A percentile compares a stretch with the other conserved stretches of the same genome.
These are phyloP conservation scores for Hansenula anomala DNA, from an alignment of 1,139 yeast genomes.

Conservation along the genomic window DNA sequence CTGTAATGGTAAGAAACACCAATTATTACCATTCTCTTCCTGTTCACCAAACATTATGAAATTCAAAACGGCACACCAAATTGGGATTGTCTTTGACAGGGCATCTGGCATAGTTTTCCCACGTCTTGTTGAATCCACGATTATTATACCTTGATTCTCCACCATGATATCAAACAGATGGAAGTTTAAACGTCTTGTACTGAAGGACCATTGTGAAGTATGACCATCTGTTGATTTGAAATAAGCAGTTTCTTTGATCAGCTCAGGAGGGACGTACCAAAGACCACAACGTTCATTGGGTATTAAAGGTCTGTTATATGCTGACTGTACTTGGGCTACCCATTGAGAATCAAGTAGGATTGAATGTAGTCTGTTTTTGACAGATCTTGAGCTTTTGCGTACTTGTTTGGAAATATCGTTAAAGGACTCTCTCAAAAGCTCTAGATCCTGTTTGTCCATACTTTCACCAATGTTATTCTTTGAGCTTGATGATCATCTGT, in stretches of 20 bases:
- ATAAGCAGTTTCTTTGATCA: conserved; percentile 47
- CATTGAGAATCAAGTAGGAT: conserved; percentile 56
- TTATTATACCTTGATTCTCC: conserved; percentile 40
- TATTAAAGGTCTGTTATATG: conserved; percentile 37
- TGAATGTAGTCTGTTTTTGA: conserved; percentile 64
- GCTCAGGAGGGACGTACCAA: conserved; percentile 64
- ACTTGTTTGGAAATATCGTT: background rate
- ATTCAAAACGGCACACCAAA: conserved; percentile 85
- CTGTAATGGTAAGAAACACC: conserved; percentile 44
- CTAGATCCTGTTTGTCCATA: background rate
- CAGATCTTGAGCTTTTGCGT: conserved; percentile 28
- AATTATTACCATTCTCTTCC: conserved; percentile 16
- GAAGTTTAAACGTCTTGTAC: conserved; percentile 65
- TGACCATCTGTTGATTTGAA: conserved; percentile 94
- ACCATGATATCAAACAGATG: conserved; percentile 53
- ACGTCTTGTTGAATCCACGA: conserved; percentile 83
- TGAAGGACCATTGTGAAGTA: conserved; percentile 73
- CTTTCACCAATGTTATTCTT: background rate
- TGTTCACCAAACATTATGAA: conserved; percentile 42
- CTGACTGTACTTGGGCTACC: conserved; percentile 28
- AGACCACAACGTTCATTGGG: conserved; percentile 87
- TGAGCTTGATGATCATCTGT: no score
- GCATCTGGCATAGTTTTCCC: conserved; percentile 89
- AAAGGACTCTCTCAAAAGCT: background rate
- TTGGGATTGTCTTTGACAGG: conserved; percentile 77